Conservation (phyloP, 768 basidiomycete genomes). For the Candolleomyces aberdarensis region DNA sequence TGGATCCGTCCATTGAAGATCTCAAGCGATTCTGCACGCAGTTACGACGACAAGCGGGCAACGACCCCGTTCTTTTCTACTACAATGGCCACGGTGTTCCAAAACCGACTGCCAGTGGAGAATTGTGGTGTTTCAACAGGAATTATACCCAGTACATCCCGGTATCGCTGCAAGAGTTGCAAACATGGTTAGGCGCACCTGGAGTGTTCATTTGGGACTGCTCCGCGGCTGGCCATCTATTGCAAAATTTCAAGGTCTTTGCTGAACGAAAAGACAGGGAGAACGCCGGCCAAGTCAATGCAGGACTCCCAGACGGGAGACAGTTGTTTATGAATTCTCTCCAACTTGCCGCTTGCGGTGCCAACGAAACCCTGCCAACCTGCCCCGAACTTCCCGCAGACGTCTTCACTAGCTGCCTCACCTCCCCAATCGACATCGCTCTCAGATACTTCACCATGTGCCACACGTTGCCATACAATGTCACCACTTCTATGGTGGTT, state of each 20-base stretch:
- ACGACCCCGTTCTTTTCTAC: slow-evolving; percentile 92
- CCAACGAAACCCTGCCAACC: slow-evolving; percentile 89
- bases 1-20: slow-evolving; percentile 95
- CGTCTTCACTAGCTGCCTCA: slow-evolving; percentile 95
- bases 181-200: slow-evolving; percentile 91
- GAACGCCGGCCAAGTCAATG: slow-evolving; percentile 40
- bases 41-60: slow-evolving; percentile 84
- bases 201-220: slow-evolving; percentile 99
- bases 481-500: slow-evolving; percentile 87
- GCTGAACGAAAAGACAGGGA: slow-evolving; percentile 76
- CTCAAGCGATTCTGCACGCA: slow-evolving; percentile 82
- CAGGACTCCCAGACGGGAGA: slow-evolving; percentile 56
- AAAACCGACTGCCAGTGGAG: slow-evolving; percentile 91
- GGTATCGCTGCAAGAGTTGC: slow-evolving; percentile 89
- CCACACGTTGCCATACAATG: slow-evolving; percentile 76
- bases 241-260: slow-evolving; percentile 83
- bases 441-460: slow-evolving; percentile 92
- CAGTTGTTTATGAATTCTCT: slow-evolving; percentile 84
- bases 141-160: slow-evolving; percentile 99
- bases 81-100: slow-evolving; percentile 99
- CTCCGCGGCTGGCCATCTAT: slow-evolving; percentile 92
- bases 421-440: slow-evolving; percentile 97
- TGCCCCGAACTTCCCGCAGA: slow-evolving; percentile 97
- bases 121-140: slow-evolving; percentile 98
- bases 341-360: slow-evolving; percentile 91